phyloP scores from a whole-genome alignment of 305 asterid genomes.

The Solanum hybrid region DNA sequence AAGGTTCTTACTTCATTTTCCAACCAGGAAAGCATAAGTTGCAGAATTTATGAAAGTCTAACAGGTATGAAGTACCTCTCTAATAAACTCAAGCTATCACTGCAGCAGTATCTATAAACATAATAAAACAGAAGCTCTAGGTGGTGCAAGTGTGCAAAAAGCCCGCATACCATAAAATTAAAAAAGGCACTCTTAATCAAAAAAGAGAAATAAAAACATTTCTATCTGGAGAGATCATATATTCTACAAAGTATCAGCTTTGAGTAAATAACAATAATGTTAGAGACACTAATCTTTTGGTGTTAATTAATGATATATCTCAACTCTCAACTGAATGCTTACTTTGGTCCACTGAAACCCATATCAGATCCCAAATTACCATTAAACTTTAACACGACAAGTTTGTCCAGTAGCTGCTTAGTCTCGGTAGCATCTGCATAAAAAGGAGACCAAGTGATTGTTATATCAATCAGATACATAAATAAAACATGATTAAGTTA shows the following conservation, averaged over 20 bases:
- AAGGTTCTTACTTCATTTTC: background rate
- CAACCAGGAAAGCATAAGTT: background rate
- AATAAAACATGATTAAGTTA: background rate
- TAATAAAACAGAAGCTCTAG: background rate
- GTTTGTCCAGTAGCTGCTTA: conserved; percentile 72
- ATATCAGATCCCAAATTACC: conserved; percentile 44
- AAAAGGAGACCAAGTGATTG: conserved; percentile 10
- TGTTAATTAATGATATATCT: background rate
- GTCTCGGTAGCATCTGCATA: conserved; percentile 47
- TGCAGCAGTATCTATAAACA: background rate
- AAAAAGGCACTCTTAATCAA: background rate
- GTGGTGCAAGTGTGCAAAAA: background rate
- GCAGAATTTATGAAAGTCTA: background rate
- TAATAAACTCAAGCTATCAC: background rate
- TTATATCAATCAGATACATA: background rate
- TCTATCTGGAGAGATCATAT: background rate
- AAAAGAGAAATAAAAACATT: background rate
- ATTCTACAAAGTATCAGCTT: background rate
- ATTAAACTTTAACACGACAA: conserved; percentile 67
- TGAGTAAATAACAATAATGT: background rate
- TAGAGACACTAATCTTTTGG: background rate
- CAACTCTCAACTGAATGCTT: conserved; percentile 28
- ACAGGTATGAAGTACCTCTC: background rate
- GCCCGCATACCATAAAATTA: background rate
- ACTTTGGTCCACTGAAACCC: conserved; percentile 78